These are phyloP conservation scores for Pythium rishiriense DNA, from an alignment of 352 stramenopile species.

Conservation along the genomic window DNA sequence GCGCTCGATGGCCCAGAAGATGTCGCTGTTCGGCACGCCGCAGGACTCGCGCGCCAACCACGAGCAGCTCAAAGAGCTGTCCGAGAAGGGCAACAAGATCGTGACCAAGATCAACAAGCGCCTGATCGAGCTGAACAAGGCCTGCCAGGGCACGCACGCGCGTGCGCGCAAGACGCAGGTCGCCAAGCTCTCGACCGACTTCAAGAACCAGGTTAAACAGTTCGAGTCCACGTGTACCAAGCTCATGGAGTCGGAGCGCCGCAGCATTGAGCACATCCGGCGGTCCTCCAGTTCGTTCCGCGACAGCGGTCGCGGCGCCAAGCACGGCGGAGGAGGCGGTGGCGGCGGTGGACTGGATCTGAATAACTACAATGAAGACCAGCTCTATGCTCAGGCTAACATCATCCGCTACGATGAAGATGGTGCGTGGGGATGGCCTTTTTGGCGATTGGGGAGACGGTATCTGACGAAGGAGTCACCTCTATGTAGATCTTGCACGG, in stretches of 20 bases:
- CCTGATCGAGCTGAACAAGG: slow-evolving; percentile 75
- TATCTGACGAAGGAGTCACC: background rate
- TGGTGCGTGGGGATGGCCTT: slow-evolving; percentile 33
- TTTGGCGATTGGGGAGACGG: too few relatives aligned
- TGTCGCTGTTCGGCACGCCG: slow-evolving; percentile 82
- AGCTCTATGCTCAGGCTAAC: slow-evolving; percentile 87
- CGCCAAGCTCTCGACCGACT: slow-evolving; percentile 81
- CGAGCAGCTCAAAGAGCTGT: slow-evolving; percentile 74
- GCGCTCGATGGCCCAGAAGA: slow-evolving; percentile 83
- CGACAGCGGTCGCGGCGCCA: slow-evolving; percentile 18
- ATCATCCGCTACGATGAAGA: slow-evolving; percentile 86
- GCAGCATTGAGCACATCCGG: slow-evolving; percentile 79
- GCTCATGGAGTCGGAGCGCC: slow-evolving; percentile 68
- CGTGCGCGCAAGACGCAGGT: slow-evolving; percentile 71
- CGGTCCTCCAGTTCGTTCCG: slow-evolving; percentile 76
- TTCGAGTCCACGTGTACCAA: slow-evolving; percentile 77
- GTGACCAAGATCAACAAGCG: slow-evolving; percentile 77
- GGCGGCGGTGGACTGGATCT: slow-evolving; percentile 39
- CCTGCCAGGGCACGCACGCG: slow-evolving; percentile 39
- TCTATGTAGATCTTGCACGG: slow-evolving; percentile 57
- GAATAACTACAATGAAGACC: slow-evolving; percentile 84
- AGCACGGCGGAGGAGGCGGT: slow-evolving; percentile 5
- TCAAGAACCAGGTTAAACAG: slow-evolving; percentile 74
- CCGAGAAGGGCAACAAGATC: slow-evolving; percentile 83
- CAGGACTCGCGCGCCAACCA: slow-evolving; percentile 86